These are phyloP conservation scores for Hura crepitans DNA, from an alignment of 441 rosid genomes.

Conservation along the genomic window DNA sequence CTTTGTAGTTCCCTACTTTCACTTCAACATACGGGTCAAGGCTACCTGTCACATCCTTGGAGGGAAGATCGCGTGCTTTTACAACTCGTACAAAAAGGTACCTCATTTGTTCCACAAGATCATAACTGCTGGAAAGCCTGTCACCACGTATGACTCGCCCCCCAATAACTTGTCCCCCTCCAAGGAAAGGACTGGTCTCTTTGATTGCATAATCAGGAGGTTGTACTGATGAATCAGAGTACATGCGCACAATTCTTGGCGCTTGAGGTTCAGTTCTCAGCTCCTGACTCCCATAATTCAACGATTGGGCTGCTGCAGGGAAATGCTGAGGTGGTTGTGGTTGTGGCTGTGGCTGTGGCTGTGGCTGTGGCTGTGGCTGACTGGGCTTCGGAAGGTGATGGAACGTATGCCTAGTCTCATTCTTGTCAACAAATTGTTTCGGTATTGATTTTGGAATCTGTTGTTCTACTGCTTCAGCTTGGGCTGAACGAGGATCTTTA, in stretches of 20 bases:
- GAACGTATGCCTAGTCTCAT: conserved; percentile 45
- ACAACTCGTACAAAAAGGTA: conserved; percentile 75
- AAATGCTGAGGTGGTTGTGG: conserved; percentile 30
- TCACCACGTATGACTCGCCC: conserved; percentile 77
- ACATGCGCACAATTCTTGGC: conserved; percentile 38
- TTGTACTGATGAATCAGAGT: conserved; percentile 42
- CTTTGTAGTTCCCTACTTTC: conserved; percentile 82
- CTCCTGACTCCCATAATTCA: conserved; percentile 42
- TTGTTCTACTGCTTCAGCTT: conserved; percentile 27
- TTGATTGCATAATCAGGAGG: conserved; percentile 64
- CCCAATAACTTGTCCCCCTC: conserved; percentile 70
- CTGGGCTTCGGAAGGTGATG: conserved; percentile 47
- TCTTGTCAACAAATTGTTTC: conserved; percentile 27
- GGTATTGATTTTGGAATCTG: conserved; percentile 15
- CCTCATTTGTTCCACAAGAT: conserved; percentile 90
- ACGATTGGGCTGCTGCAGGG: conserved; percentile 26
- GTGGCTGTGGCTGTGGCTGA: conserved; percentile 27
- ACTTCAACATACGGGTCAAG: conserved; percentile 82
- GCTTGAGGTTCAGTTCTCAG: conserved; percentile 52
- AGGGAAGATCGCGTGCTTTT: conserved; percentile 80
- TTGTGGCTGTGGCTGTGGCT: conserved; percentile 2
- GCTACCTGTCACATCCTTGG: conserved; percentile 71
- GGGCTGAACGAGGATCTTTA: conserved; percentile 26
- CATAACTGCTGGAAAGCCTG: conserved; percentile 49
- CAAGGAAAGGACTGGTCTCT: conserved; percentile 84